These are phyloP conservation scores for Lasiosphaeriaceae sp. DNA, from an alignment of 495 filamentous ascomycete genomes.

Conservation along the genomic window DNA sequence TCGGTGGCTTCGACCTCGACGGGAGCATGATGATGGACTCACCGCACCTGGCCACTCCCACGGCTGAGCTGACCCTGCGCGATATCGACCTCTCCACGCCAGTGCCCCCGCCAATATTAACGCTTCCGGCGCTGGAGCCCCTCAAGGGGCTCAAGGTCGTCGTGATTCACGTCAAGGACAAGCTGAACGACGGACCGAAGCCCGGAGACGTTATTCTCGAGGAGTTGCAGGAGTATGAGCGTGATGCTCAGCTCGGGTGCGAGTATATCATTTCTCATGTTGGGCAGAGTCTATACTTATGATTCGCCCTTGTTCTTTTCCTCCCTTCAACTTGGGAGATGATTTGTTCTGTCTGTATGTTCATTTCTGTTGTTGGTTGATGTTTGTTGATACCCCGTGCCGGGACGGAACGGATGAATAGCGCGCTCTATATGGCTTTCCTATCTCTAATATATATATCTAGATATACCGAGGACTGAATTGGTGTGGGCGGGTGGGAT, in stretches of 20 bases:
- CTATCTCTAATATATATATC: too few relatives aligned
- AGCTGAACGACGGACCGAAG: conserved; percentile 57
- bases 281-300: conserved; percentile 44
- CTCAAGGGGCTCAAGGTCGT: conserved; percentile 59
- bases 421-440: too few relatives aligned
- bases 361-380: too few relatives aligned
- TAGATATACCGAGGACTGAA: too few relatives aligned
- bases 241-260: conserved; percentile 63
- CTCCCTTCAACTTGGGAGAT: too few relatives aligned
- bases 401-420: too few relatives aligned
- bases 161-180: conserved; percentile 80
- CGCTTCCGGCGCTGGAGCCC: conserved; percentile 10
- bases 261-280: conserved; percentile 65
- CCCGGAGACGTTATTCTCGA: conserved; percentile 62
- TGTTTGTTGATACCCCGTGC: too few relatives aligned
- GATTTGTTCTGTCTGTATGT: too few relatives aligned
- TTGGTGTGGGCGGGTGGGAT: too few relatives aligned
- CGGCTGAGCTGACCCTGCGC: conserved; percentile 31
- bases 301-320: neutral
- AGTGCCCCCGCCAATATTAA: conserved; percentile 7
- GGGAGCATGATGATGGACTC: conserved; percentile 11
- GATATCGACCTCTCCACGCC: conserved; percentile 24
- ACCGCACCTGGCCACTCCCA: conserved; percentile 33
- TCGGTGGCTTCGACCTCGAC: neutral
- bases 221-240: conserved; percentile 61